phyloP scores from a whole-genome alignment of 2,329 filamentous ascomycete genomes.

The Colletotrichum eleusines region DNA sequence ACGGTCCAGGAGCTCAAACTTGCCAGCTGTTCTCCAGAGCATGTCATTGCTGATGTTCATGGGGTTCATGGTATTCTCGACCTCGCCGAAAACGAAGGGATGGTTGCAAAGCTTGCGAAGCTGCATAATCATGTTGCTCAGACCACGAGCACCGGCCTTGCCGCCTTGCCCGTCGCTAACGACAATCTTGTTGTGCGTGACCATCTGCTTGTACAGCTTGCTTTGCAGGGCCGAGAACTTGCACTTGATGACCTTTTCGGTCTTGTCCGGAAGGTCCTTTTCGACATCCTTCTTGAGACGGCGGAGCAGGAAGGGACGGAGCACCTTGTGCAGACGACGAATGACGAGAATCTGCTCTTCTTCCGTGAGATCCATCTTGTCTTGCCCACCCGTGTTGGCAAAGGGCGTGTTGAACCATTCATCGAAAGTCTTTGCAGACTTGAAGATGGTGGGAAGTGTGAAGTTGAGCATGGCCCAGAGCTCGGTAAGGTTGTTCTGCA shows the following conservation, averaged over 20 bases:
- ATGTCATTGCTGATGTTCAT: conserved; percentile 88
- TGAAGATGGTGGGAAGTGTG: conserved; percentile 98
- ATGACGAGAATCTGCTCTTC: conserved; percentile 99
- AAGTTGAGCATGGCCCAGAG: conserved; percentile 99
- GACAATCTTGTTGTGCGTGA: conserved; percentile 92
- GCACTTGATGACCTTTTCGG: conserved; percentile 99
- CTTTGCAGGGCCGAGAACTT: conserved; percentile 95
- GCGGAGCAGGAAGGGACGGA: conserved; percentile 95
- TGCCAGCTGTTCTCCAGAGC: conserved; percentile 94
- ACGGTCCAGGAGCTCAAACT: conserved; percentile 95
- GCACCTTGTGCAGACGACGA: conserved; percentile 96
- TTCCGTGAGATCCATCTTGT: conserved; percentile 99
- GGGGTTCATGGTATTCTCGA: conserved; percentile 98
- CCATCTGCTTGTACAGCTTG: conserved; percentile 96
- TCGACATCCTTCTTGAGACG: conserved; percentile 99
- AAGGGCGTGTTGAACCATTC: conserved; percentile 99
- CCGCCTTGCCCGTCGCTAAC: conserved; percentile 96
- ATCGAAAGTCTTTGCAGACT: conserved; percentile 98
- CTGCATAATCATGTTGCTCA: conserved; percentile 99
- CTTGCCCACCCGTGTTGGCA: conserved; percentile 96
- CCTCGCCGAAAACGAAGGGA: conserved; percentile 97
- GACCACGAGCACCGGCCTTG: conserved; percentile 91
- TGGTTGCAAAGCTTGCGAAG: conserved; percentile 98
- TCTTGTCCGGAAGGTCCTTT: conserved; percentile 98
- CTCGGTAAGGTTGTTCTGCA: conserved; percentile 97